Conservation (phyloP, 2,329 filamentous ascomycete genomes). For the Claviceps quebecensis region DNA sequence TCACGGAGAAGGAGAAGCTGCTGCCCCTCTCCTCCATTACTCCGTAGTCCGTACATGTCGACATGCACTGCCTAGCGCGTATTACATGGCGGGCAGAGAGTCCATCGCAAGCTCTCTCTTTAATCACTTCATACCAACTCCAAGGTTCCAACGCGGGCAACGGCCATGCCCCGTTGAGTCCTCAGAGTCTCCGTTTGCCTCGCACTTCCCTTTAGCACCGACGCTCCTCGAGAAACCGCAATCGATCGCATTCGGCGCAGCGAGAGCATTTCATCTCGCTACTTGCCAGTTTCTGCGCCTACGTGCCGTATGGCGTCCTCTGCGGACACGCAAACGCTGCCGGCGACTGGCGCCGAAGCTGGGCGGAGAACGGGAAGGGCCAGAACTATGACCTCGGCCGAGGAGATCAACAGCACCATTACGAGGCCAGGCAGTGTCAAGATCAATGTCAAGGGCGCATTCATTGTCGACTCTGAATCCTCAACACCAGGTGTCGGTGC, state of each 20-base stretch:
- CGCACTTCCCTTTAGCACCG: neutral
- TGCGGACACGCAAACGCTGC: slow-evolving; percentile 4
- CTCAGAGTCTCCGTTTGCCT: neutral
- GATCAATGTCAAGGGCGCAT: slow-evolving; percentile 94
- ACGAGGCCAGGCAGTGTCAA: slow-evolving; percentile 58
- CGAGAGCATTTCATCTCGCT: neutral
- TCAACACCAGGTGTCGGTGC: slow-evolving; percentile 31
- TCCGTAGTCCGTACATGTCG: neutral
- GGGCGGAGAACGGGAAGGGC: neutral
- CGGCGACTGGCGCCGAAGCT: neutral
- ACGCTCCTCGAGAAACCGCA: neutral
- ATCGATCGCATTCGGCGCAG: neutral
- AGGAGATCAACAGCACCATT: slow-evolving; percentile 45
- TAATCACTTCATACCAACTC: neutral
- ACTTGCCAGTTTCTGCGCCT: neutral
- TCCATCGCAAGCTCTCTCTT: neutral
- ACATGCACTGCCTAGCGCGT: no score
- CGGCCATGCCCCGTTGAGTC: slow-evolving; percentile 1
- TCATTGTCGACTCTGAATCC: slow-evolving; percentile 78
- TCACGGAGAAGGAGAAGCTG: neutral
- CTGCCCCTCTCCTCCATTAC: neutral
- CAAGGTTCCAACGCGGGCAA: neutral
- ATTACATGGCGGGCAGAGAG: no score
- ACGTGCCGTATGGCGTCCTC: slow-evolving; percentile 6
- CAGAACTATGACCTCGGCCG: slow-evolving; percentile 31